phyloP scores from a whole-genome alignment of 495 filamentous ascomycete genomes.

The Neurospora sp. region DNA sequence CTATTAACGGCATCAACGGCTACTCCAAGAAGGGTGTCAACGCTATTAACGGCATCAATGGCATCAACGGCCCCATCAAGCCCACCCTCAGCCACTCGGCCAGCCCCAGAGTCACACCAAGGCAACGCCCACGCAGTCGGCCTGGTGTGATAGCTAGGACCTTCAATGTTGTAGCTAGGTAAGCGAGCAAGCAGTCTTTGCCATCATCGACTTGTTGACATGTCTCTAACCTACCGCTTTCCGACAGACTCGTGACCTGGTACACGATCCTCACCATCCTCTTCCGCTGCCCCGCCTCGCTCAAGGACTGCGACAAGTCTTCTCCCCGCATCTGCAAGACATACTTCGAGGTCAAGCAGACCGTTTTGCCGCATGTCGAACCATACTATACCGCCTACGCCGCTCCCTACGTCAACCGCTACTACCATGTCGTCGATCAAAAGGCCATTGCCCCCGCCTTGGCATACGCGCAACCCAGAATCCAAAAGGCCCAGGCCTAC shows the following conservation, averaged over 20 bases:
- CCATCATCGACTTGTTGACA: conserved; percentile 1
- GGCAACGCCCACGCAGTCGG: conserved; percentile 13
- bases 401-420: conserved; percentile 74
- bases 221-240: conserved; percentile 1
- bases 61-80: conserved; percentile 18
- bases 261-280: conserved; percentile 69
- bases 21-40: not conserved
- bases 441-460: conserved; percentile 57
- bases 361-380: conserved; percentile 61
- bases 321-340: conserved; percentile 79
- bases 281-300: conserved; percentile 69
- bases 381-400: conserved; percentile 85
- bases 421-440: conserved; percentile 56
- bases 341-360: conserved; percentile 60
- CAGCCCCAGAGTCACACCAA: conserved; percentile 10
- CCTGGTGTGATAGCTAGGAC: conserved; percentile 37
- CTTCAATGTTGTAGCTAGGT: conserved; percentile 55
- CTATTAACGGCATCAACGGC: not conserved
- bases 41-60: conserved; percentile 1
- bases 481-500: conserved; percentile 54
- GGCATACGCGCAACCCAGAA: conserved; percentile 56
- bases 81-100: conserved; percentile 18
- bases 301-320: conserved; percentile 51
- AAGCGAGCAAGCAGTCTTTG: conserved; percentile 9
- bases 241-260: conserved; percentile 67